Conservation (phyloP, 306 rosid species). For the Albizia julibrissin region DNA sequence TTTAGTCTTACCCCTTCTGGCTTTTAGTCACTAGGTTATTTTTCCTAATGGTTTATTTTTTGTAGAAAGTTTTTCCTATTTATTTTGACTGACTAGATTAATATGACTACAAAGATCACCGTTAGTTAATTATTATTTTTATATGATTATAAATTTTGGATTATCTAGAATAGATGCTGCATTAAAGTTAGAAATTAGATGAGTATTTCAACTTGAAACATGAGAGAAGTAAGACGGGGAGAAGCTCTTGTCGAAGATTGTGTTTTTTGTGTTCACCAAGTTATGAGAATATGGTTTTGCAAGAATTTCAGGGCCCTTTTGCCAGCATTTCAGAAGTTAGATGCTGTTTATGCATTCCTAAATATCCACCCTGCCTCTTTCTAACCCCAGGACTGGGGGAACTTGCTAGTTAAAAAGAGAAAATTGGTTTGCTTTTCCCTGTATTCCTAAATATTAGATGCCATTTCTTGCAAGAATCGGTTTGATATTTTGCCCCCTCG, state of each 20-base stretch:
- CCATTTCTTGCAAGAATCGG: no score
- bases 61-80: background rate
- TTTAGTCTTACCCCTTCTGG: background rate
- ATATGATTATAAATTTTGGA: constrained; percentile 22
- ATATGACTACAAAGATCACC: constrained; percentile 16
- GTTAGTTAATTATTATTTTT: constrained; percentile 22
- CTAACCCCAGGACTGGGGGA: background rate
- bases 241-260: background rate
- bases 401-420: background rate
- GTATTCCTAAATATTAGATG: background rate
- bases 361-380: background rate
- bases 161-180: constrained; percentile 6
- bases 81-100: background rate
- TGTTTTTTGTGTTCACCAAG: background rate
- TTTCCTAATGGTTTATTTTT: background rate
- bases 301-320: background rate
- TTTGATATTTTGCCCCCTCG: background rate
- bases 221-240: background rate
- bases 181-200: background rate
- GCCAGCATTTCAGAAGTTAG: background rate
- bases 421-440: constrained; percentile 6
- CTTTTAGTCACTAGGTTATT: background rate
- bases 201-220: background rate
- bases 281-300: constrained; percentile 4
- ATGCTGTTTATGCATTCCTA: background rate